phyloP scores from a whole-genome alignment of 2,329 filamentous ascomycete species.

The Aphanocladium album region DNA sequence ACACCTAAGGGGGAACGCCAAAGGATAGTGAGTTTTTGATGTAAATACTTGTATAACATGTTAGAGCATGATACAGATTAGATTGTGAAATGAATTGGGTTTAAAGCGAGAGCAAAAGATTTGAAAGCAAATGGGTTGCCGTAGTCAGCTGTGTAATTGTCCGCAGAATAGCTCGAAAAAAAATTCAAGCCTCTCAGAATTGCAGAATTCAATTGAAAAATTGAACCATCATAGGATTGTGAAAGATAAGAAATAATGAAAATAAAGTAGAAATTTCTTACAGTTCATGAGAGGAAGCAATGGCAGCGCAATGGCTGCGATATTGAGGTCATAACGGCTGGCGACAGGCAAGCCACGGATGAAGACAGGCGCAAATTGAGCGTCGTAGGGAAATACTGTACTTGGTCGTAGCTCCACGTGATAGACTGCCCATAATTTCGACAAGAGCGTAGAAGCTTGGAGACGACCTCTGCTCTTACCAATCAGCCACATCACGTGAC shows the following conservation, averaged over 20 bases:
- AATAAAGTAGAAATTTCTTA: neutral
- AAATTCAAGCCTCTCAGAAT: conserved; percentile 37
- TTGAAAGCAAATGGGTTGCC: neutral
- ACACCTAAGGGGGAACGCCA: conserved; percentile 28
- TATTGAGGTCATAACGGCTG: no score
- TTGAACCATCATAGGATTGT: conserved; percentile 32
- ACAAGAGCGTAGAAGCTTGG: neutral
- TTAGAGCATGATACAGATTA: neutral
- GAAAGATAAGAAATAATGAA: neutral
- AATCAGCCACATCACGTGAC: conserved; percentile 11
- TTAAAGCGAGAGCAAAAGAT: neutral
- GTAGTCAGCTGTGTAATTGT: conserved; percentile 15
- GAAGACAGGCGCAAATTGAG: neutral
- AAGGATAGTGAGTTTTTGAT: neutral
- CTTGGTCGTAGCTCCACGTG: neutral
- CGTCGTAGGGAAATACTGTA: neutral
- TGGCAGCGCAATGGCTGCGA: neutral
- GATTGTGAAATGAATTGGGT: neutral
- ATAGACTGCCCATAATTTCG: neutral
- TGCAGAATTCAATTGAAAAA: conserved; percentile 42
- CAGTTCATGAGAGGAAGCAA: neutral
- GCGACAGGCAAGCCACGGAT: neutral
- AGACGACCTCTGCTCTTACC: neutral
- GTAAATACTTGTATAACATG: neutral
- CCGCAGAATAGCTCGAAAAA: conserved; percentile 21